Base-by-base conservation (phyloP, 768 basidiomycete species). In the Suillus paluster region DNA sequence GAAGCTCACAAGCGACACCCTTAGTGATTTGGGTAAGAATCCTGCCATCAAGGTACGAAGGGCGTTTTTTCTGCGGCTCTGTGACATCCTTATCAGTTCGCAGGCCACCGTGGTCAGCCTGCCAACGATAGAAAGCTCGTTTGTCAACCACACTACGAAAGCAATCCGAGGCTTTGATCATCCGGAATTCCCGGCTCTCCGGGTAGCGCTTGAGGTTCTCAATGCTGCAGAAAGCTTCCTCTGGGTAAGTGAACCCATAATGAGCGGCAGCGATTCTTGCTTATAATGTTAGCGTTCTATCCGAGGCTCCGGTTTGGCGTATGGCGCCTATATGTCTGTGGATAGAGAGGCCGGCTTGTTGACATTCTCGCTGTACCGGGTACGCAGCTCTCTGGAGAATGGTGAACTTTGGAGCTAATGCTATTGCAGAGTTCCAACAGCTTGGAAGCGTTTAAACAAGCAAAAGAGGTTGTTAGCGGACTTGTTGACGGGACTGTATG, bases 181-280 rank as follows among this genome's bases (percentile, higher is more conserved):
- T 70, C 86, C 89, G 7, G 94, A 96, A 63, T 89, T 89, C 68
- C 89, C 97, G 3, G 90, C 89, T n/a, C 77, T 97, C 30, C 84
- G 89, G 23, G 84, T 99, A n/a, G 88, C 95, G 5, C 77, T 88
- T 2, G 92, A 96, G 66, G 86, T 95, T 17, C 79, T 99, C 56
- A 97, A 97, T 67, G 96, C 94, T 14, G 88, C 94, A 11, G 97
- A 99, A 79, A 92, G 94, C 66, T 97, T 89, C 73, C 85, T 98
- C 60, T 99, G 97, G 97, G 92, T 94, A 75, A 41, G 74, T 63
- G 58, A 21, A 34, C 42, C 38, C 21, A 41, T 6, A 7, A 2
- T 66, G 15, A 55, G 41, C 44, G 59, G 10, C 38, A 54, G 9
- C 23, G 36, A 17, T 62, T 55, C 58, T 74, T 57, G 58, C 39